Base-by-base conservation (phyloP, 2,329 filamentous ascomycete genomes). In the Leptosphaerulina australis region DNA sequence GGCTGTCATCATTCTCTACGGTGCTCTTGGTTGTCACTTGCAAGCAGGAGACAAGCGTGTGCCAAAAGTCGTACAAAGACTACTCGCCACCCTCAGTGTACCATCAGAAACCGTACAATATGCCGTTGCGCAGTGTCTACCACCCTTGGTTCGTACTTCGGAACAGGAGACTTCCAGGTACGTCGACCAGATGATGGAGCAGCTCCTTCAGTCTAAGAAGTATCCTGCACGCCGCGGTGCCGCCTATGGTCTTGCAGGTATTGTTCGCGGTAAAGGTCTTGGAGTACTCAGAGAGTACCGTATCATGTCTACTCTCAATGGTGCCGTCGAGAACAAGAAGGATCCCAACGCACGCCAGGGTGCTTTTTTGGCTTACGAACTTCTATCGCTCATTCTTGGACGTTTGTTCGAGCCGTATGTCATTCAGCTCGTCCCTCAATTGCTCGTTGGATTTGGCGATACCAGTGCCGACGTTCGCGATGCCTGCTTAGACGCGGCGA, bases 31-130 rank as follows among this genome's bases (percentile, higher is more conserved):
- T 33, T 86, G 90, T 41, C 94, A 99, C 77, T 77, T 99, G 51
- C 84, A 88, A 60, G 75, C 85, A 6, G 91, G 91, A n/a, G 94
- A 99, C 71, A 77, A 85, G 59, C 92, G 95, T 64, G 84, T 97
- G 38, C 91, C 92, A 1, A 86, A 88, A 48, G 94, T 99, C 35
- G 87, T 99, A 40, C 87, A 93, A 61, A 85, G 91, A 55, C 80
- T 99, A 17, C 81, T 99, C 47, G 84, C 86, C 17, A 97, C 95
- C 5, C 79, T 99, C 34, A 94, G 88, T 71, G 97, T 93, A 10
- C 94, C 94, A 21, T 97, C 94, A 0, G 94, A 99, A 73, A 92
- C 90, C 12, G 94, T 99, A 1, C 94, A 99, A 73, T 97, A 94
- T 69, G 94, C 94, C 36, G 92, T 97, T 50, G 91, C 95, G 3